Base-by-base conservation (phyloP, 257 asterid genomes). In the Mentha longifolia region DNA sequence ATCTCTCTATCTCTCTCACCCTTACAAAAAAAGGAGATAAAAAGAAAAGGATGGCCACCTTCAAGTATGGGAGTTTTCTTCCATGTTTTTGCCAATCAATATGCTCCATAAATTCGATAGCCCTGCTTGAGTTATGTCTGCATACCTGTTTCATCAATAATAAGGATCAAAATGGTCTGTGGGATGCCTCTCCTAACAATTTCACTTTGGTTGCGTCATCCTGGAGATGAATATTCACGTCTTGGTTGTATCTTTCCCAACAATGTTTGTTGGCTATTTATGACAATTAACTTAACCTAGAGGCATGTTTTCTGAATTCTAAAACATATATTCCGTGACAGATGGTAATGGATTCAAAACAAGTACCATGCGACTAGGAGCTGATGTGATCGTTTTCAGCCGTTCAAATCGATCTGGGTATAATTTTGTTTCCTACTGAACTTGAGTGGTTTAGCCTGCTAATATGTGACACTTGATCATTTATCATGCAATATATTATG, bases 331-430 rank as follows among this genome's bases (percentile, higher is more conserved):
- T 73, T 76, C 51, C 74, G 15, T 65, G 28, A 56, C 89, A 92
- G 98, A 92, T 81, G 98, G 98, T 68, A 92, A 92, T 84, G 98
- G 98, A 74, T 92, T 92, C 84, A 92, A 92, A 88, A 92, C 98
- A 74, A 92, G 98, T 79, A 92, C 98, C 81, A 92, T 92, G 98
- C 87, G 98, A 31, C 79, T 92, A 64, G 98, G 98, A 14, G 96
- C 98, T 71, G 98, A 92, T 73, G 98, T 81, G 57, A 86, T 92
- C 11, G 98, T 92, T 67, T 89, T 92, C 71, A 88, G 90, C 72
- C 95, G 97, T 71, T 70, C 95, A 67, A 65, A 83, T 63, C 89
- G 46, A 65, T 80, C 95, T n/a, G 88, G 97, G 97, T 90, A 88
- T 60, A 56, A 9, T 5, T 67, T 80, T 62, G 10, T 75, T 61